phyloP scores from a whole-genome alignment of 2,329 filamentous ascomycete species.

The Cordyceps cicadae region DNA sequence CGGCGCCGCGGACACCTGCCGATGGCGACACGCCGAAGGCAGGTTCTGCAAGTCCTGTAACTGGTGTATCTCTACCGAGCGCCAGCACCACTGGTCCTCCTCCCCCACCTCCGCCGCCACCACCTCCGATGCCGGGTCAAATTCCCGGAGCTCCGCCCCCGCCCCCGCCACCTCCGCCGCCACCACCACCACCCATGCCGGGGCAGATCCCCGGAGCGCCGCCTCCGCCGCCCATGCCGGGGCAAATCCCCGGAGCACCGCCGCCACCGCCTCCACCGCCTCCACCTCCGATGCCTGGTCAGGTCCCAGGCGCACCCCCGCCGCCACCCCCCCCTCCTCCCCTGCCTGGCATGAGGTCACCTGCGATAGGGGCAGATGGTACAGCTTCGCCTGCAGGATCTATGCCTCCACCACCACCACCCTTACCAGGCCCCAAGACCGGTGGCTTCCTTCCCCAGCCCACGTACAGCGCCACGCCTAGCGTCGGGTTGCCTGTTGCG shows the following conservation, averaged over 20 bases:
- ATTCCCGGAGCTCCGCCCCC: slow-evolving; percentile 26
- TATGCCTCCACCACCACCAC: slow-evolving; percentile 51
- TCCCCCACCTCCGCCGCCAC: slow-evolving; percentile 39
- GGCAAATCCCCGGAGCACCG: slow-evolving; percentile 22
- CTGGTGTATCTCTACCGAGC: slow-evolving; percentile 23
- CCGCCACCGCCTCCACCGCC: slow-evolving; percentile 31
- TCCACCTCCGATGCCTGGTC: slow-evolving; percentile 30
- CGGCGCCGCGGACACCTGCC: slow-evolving; percentile 58
- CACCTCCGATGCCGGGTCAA: slow-evolving; percentile 29
- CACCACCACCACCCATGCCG: slow-evolving; percentile 36
- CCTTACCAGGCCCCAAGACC: slow-evolving; percentile 60
- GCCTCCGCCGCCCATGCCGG: slow-evolving; percentile 32
- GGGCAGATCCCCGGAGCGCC: slow-evolving; percentile 21
- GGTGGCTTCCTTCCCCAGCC: slow-evolving; percentile 68
- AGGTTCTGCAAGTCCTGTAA: slow-evolving; percentile 40
- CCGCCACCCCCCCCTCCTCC: slow-evolving; percentile 27
- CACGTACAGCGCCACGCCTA: slow-evolving; percentile 43
- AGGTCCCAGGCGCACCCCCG: slow-evolving; percentile 24
- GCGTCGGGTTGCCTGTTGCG: slow-evolving; percentile 67
- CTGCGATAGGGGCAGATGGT: slow-evolving; percentile 30
- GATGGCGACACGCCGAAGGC: slow-evolving; percentile 53
- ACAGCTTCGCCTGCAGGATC: slow-evolving; percentile 31
- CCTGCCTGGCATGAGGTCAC: slow-evolving; percentile 27
- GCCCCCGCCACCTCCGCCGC: slow-evolving; percentile 31
- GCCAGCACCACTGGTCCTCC: slow-evolving; percentile 28